Evolutionary conservation across 2,329 filamentous ascomycete species (phyloP).

Genomic region (Annulohypoxylon truncatum): DNA sequence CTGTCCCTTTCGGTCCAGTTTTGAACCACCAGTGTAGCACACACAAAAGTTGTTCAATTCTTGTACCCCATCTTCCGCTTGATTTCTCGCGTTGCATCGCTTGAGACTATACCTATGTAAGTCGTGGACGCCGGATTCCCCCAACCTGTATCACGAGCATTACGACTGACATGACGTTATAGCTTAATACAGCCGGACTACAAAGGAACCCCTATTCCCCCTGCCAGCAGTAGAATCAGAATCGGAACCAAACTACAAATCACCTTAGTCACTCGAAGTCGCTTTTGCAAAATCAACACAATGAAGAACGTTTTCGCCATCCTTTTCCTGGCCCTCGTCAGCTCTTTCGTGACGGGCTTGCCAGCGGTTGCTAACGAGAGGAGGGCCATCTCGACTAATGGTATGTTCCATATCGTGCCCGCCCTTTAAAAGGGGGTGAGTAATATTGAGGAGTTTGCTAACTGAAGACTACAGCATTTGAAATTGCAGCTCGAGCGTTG

Average conservation of each 20-base stretch:
- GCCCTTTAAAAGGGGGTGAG: not conserved
- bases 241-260: not conserved
- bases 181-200: slow-evolving; percentile 17
- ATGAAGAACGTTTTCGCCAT: slow-evolving; percentile 37
- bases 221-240: not conserved
- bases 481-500: slow-evolving; percentile 26
- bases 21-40: not conserved
- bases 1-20: not conserved
- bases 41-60: slow-evolving; percentile 22
- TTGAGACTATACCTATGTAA: slow-evolving; percentile 13
- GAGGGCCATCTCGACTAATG: not conserved
- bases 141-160: slow-evolving; percentile 7
- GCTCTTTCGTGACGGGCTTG: slow-evolving; percentile 29
- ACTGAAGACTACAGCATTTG: slow-evolving; percentile 4
- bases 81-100: slow-evolving; percentile 6
- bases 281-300: slow-evolving; percentile 20
- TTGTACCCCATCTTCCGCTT: slow-evolving; percentile 4
- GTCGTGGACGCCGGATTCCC: not conserved
- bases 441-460: not conserved
- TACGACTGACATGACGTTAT: not conserved
- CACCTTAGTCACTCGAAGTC: not conserved
- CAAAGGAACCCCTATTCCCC: slow-evolving; percentile 10
- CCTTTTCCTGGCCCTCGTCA: slow-evolving; percentile 28
- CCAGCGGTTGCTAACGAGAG: slow-evolving; percentile 22
- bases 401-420: not conserved